Percentiles rank a stretch among this genome's conserved stretches.
Evolutionary conservation across 306 rosid genomes (phyloP).

Genomic region (Prunus padus): DNA sequence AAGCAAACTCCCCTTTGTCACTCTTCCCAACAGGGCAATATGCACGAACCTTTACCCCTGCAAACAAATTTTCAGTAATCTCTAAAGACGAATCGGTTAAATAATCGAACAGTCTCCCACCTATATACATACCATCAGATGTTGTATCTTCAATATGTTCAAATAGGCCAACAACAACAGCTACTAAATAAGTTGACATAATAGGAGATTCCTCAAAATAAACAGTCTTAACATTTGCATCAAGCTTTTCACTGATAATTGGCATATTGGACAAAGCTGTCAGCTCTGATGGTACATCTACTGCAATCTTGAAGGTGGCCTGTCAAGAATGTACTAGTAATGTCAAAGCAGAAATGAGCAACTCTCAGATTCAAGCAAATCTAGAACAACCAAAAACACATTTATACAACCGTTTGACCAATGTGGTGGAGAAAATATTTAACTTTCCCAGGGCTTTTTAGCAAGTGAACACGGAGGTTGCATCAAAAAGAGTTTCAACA

Average conservation of each 20-base stretch:
- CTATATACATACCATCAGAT: conserved; percentile 35
- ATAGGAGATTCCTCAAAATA: conserved; percentile 53
- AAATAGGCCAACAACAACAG: conserved; percentile 53
- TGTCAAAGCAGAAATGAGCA: not conserved
- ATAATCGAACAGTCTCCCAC: not conserved
- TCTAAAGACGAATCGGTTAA: not conserved
- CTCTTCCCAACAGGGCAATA: conserved; percentile 57
- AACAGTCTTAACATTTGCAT: conserved; percentile 45
- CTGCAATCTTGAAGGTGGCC: conserved; percentile 61
- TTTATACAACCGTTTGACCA: not conserved
- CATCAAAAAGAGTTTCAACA: not conserved
- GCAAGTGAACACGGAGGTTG: not conserved
- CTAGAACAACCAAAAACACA: not conserved
- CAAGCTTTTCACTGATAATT: conserved; percentile 39
- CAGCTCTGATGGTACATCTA: conserved; percentile 53
- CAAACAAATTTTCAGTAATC: not conserved
- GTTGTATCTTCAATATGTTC: conserved; percentile 53
- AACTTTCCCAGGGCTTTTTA: not conserved
- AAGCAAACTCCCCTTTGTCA: conserved; percentile 49
- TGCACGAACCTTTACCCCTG: conserved; percentile 53
- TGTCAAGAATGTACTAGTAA: conserved; percentile 22
- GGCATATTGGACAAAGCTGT: conserved; percentile 73
- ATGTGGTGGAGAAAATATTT: not conserved
- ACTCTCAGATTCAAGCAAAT: not conserved
- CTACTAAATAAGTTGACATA: conserved; percentile 75